Conservation (phyloP, 1,284 basidiomycete genomes). For the Ceratobasidium papillatum region DNA sequence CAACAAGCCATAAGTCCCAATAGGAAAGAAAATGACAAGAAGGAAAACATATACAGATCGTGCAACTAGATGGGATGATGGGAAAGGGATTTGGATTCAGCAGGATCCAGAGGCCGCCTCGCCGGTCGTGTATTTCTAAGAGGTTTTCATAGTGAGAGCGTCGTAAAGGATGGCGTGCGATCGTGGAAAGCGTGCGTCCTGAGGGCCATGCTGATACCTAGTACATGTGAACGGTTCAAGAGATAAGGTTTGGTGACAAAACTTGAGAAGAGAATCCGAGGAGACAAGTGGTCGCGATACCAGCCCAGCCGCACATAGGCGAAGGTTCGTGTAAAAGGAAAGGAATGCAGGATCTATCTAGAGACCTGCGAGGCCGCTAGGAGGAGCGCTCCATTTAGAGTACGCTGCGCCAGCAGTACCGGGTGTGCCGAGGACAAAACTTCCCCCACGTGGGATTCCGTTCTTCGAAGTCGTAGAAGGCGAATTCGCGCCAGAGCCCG, state of each 20-base stretch:
- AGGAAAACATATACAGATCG: conserved; percentile 7
- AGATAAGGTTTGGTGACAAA: conserved; percentile 24
- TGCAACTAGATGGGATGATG: not conserved
- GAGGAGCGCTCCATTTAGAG: conserved; percentile 22
- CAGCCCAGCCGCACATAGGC: conserved; percentile 11
- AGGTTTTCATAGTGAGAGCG: conserved; percentile 10
- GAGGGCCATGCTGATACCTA: conserved; percentile 40
- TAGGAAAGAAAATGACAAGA: not conserved
- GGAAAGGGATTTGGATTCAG: conserved; percentile 3
- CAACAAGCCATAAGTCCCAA: conserved; percentile 22
- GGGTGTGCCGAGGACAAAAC: conserved; percentile 35
- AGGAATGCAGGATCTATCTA: not conserved
- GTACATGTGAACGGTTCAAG: conserved; percentile 30
- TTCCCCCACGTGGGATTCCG: conserved; percentile 29
- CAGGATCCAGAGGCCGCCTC: conserved; percentile 37
- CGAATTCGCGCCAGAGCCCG: conserved; percentile 21
- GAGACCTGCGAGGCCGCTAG: conserved; percentile 18
- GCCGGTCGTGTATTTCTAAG: conserved; percentile 24
- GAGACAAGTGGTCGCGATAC: conserved; percentile 4
- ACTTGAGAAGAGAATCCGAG: conserved; percentile 5
- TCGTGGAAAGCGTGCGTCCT: conserved; percentile 31
- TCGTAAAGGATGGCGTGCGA: not conserved
- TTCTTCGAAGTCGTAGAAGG: conserved; percentile 22
- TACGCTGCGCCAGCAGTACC: conserved; percentile 25
- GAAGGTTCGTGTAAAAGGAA: conserved; percentile 1